Conservation (phyloP, 441 rosid species). For the Metrosideros polymorpha region DNA sequence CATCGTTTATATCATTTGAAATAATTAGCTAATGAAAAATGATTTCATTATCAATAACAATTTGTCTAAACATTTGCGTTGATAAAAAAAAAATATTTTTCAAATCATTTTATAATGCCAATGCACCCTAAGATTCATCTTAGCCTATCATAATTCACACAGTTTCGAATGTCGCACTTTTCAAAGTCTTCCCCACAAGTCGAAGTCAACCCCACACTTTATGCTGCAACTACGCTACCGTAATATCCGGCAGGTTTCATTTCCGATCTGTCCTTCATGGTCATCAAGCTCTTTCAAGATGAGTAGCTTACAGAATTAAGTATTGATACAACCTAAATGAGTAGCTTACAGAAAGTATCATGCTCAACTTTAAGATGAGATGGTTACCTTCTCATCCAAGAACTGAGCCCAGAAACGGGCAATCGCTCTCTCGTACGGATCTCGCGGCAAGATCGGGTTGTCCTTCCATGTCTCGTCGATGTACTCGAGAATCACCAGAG, state of each 20-base stretch:
- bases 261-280: background rate
- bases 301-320: background rate
- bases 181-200: too few relatives aligned
- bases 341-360: too few relatives aligned
- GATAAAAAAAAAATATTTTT: too few relatives aligned
- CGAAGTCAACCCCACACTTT: too few relatives aligned
- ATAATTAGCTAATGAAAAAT: too few relatives aligned
- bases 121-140: too few relatives aligned
- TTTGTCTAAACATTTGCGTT: too few relatives aligned
- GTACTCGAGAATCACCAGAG: background rate
- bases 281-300: background rate
- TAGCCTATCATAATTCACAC: too few relatives aligned
- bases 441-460: background rate
- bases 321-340: background rate
- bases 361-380: background rate
- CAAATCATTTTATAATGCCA: too few relatives aligned
- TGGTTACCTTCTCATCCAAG: background rate
- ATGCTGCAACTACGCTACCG: background rate
- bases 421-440: background rate
- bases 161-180: too few relatives aligned
- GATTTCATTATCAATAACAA: too few relatives aligned
- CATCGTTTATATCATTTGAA: background rate
- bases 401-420: background rate
- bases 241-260: background rate
- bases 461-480: background rate